phyloP scores from a whole-genome alignment of 2,329 filamentous ascomycete species.

The Fusarium sublunatum region DNA sequence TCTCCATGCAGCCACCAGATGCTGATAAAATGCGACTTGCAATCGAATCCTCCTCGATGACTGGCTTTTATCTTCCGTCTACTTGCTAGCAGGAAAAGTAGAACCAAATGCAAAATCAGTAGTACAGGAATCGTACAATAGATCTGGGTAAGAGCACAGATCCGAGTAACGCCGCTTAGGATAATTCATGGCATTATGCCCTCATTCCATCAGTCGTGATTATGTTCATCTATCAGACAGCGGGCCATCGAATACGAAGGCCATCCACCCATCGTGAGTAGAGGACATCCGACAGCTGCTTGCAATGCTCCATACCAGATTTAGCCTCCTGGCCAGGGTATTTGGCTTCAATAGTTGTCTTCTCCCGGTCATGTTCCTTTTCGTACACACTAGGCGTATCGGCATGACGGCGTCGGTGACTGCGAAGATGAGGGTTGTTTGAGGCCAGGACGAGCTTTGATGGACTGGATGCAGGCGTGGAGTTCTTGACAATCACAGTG shows the following conservation, averaged over 20 bases:
- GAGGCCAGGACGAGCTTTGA: constrained; percentile 80
- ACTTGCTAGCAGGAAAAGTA: constrained; percentile 1
- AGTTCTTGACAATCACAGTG: constrained; percentile 69
- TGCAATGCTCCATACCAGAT: constrained; percentile 91
- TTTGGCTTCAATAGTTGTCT: constrained; percentile 61
- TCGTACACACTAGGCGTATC: constrained; percentile 56
- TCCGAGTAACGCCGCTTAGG: background rate
- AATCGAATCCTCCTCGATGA: constrained; percentile 8
- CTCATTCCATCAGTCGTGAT: background rate
- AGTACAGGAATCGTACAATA: constrained; percentile 24
- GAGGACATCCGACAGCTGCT: constrained; percentile 87
- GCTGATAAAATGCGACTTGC: constrained; percentile 17
- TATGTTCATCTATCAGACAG: constrained; percentile 42
- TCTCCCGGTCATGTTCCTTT: constrained; percentile 61
- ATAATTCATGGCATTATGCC: background rate
- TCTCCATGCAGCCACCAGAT: constrained; percentile 10
- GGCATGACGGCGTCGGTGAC: constrained; percentile 75
- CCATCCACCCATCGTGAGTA: constrained; percentile 92
- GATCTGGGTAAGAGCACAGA: constrained; percentile 3
- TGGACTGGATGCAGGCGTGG: constrained; percentile 58
- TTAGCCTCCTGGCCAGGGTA: constrained; percentile 65
- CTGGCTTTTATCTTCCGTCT: constrained; percentile 9
- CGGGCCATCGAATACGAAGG: constrained; percentile 76
- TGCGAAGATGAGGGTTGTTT: constrained; percentile 86
- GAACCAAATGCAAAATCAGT: constrained; percentile 25